These are phyloP conservation scores for Termitomyces sp. DNA, from an alignment of 768 basidiomycete genomes.

Conservation along the genomic window DNA sequence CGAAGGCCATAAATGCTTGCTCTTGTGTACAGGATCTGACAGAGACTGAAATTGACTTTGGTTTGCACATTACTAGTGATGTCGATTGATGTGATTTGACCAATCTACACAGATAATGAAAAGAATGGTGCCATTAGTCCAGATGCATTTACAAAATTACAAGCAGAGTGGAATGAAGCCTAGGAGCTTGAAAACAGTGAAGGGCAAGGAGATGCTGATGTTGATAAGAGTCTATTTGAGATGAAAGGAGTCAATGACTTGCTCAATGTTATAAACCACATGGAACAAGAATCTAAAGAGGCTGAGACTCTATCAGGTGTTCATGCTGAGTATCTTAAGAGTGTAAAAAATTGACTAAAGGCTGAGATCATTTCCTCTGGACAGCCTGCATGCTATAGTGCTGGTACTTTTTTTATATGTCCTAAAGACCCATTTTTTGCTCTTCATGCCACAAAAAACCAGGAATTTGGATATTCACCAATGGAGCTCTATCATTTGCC, in stretches of 20 bases:
- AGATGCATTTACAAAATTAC: background rate
- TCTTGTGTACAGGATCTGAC: too few relatives aligned
- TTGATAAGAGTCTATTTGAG: background rate
- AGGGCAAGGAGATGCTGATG: background rate
- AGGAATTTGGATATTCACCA: background rate
- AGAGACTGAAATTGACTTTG: too few relatives aligned
- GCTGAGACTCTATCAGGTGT: background rate
- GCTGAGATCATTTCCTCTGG: background rate
- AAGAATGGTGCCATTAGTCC: background rate
- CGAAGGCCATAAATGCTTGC: too few relatives aligned
- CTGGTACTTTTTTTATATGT: background rate
- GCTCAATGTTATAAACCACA: too few relatives aligned
- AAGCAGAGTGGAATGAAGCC: background rate
- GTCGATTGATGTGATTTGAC: too few relatives aligned
- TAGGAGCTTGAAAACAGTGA: background rate
- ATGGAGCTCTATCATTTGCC: conserved; percentile 1
- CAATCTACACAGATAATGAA: too few relatives aligned
- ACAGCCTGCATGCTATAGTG: background rate
- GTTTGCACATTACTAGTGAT: too few relatives aligned
- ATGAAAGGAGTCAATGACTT: background rate
- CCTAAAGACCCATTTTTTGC: background rate
- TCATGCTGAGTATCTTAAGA: background rate
- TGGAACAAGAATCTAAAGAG: background rate
- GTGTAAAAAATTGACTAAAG: background rate
- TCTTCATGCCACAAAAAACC: background rate